A percentile compares a stretch with the other conserved stretches of the same genome.
Evolutionary conservation across 345 rosid genomes (phyloP).

Genomic region (Hibiscus syriacus): DNA sequence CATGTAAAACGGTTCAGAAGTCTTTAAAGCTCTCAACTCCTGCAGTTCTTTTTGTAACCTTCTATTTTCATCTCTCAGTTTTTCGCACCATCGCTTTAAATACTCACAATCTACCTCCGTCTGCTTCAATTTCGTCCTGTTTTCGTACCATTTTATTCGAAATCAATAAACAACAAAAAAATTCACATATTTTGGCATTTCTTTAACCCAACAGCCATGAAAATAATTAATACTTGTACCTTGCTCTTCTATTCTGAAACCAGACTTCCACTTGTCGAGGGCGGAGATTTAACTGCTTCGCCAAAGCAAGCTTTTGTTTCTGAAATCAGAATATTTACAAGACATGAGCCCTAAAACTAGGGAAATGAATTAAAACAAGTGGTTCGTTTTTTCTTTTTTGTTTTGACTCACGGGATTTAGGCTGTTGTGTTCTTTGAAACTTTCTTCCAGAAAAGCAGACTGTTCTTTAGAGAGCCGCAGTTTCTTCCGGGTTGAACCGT

Average conservation of each 20-base stretch:
- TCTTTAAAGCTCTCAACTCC: conserved; percentile 20
- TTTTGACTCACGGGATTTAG: conserved; percentile 67
- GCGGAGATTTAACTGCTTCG: conserved; percentile 64
- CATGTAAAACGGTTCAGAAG: conserved; percentile 83
- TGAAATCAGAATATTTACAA: conserved; percentile 18
- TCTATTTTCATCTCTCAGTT: conserved; percentile 83
- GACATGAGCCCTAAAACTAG: background rate
- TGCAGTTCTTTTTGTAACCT: conserved; percentile 82
- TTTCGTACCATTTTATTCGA: too few species aligned
- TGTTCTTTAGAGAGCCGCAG: conserved; percentile 87
- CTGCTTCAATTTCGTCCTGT: conserved; percentile 90
- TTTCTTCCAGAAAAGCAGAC: conserved; percentile 90
- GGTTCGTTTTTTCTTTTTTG: background rate
- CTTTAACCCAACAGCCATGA: background rate
- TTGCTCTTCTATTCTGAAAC: too few species aligned
- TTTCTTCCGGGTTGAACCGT: conserved; percentile 79
- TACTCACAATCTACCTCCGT: conserved; percentile 92
- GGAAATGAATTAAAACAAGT: background rate
- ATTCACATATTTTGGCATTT: too few species aligned
- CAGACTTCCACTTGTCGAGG: background rate
- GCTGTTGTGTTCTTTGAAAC: conserved; percentile 86
- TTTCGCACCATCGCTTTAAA: conserved; percentile 81
- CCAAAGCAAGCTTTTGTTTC: conserved; percentile 80
- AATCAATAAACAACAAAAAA: too few species aligned
- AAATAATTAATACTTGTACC: background rate